These are phyloP conservation scores for Epicoccum sorghinum DNA, from an alignment of 2,329 filamentous ascomycete genomes.

Conservation along the genomic window DNA sequence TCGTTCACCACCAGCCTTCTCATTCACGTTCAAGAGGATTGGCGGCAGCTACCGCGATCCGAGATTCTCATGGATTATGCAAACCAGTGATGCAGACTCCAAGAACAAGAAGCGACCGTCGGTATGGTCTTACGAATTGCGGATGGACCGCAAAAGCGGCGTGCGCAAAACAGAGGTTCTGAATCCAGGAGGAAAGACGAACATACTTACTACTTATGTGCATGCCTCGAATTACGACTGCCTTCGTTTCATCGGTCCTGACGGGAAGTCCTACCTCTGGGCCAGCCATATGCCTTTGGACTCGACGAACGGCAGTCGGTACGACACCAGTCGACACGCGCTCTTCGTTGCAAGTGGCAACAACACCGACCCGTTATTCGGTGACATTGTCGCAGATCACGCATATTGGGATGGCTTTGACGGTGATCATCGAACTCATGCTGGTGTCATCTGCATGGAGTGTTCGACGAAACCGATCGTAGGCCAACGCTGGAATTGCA, in stretches of 20 bases:
- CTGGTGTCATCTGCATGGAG: conserved; percentile 23
- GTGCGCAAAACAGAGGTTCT: conserved; percentile 37
- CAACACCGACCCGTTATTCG: conserved; percentile 38
- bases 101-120: conserved; percentile 7
- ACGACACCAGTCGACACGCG: conserved; percentile 40
- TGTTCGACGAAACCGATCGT: conserved; percentile 29
- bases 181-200: conserved; percentile 19
- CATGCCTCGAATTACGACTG: conserved; percentile 41
- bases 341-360: conserved; percentile 33
- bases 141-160: conserved; percentile 27
- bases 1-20: conserved; percentile 23
- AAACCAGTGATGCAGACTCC: conserved; percentile 10
- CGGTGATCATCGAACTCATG: conserved; percentile 20
- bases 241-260: conserved; percentile 38
- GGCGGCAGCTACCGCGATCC: conserved; percentile 35
- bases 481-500: conserved; percentile 37
- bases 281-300: conserved; percentile 35
- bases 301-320: conserved; percentile 32
- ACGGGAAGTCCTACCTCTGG: conserved; percentile 39
- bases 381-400: conserved; percentile 45
- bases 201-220: conserved; percentile 39
- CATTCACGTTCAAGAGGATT: conserved; percentile 33
- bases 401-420: conserved; percentile 42
- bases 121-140: conserved; percentile 38
- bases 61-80: conserved; percentile 38